Percentiles rank a stretch among this genome's conserved stretches.
Conservation (phyloP, 2,329 filamentous ascomycete genomes). For the Elsinoe necatrix region DNA sequence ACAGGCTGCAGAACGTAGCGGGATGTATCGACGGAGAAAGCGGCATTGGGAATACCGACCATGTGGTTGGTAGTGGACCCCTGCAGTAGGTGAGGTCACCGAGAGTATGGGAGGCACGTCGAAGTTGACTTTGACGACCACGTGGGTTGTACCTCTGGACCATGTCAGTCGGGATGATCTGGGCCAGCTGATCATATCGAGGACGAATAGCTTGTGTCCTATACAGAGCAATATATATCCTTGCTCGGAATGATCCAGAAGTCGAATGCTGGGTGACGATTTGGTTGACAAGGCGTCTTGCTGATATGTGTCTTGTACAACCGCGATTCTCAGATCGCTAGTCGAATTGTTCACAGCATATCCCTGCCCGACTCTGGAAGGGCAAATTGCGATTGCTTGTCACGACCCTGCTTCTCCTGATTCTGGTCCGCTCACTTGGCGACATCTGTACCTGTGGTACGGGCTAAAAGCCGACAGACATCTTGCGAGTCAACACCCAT, state of each 20-base stretch:
- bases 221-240: not conserved
- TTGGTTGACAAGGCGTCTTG: not conserved
- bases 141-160: not conserved
- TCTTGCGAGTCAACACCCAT: not conserved
- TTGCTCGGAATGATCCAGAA: not conserved
- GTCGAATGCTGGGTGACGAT: not conserved
- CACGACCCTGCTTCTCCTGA: not conserved
- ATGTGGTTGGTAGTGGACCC: not conserved
- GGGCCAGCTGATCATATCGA: not conserved
- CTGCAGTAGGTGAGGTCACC: not conserved
- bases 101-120: not conserved
- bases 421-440: conserved; percentile 9
- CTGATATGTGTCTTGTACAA: no score
- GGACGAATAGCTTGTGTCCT: not conserved
- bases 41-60: not conserved
- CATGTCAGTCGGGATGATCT: not conserved
- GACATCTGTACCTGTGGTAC: not conserved
- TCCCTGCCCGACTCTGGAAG: not conserved
- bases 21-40: not conserved
- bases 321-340: no score
- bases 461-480: not conserved
- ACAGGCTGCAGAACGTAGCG: no score
- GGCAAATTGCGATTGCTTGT: conserved; percentile 1
- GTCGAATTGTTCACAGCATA: no score
- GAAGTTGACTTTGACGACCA: not conserved